A percentile compares a stretch with the other conserved stretches of the same genome.
Evolutionary conservation across 805 yeast species (phyloP).

Genomic region (Yamadazyma tumulicola): DNA sequence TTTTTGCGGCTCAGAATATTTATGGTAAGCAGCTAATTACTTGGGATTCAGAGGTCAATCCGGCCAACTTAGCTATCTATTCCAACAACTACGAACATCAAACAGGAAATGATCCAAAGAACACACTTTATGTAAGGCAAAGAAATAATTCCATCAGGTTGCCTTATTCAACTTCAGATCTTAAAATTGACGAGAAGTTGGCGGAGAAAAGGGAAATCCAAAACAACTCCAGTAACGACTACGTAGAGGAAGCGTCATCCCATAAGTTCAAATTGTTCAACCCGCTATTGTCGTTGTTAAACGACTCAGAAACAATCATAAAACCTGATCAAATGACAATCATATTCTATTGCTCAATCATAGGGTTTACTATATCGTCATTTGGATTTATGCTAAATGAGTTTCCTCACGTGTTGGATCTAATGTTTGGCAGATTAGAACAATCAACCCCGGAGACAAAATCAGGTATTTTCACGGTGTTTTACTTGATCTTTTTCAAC

Average conservation of each 20-base stretch:
- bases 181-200: constrained; percentile 25
- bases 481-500: constrained; percentile 54
- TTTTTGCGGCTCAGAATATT: constrained; percentile 83
- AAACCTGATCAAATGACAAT: constrained; percentile 79
- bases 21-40: constrained; percentile 79
- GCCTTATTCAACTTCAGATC: constrained; percentile 34
- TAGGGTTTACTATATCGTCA: constrained; percentile 69
- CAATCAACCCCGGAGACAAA: constrained; percentile 15
- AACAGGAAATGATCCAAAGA: constrained; percentile 1
- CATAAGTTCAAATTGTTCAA: constrained; percentile 14
- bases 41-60: constrained; percentile 37
- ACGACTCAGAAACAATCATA: constrained; percentile 13
- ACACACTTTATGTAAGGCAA: constrained; percentile 17
- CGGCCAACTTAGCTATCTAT: constrained; percentile 26
- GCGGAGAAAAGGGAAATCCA: constrained; percentile 12
- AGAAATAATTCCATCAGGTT: constrained; percentile 21
- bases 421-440: constrained; percentile 13
- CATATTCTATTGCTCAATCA: constrained; percentile 71
- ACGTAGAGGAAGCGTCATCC: constrained; percentile 14
- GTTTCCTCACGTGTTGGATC: constrained; percentile 30
- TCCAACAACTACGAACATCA: constrained; percentile 9
- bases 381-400: constrained; percentile 72
- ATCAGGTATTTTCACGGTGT: constrained; percentile 32
- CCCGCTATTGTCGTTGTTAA: constrained; percentile 19
- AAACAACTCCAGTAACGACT: constrained; percentile 1